phyloP scores from a whole-genome alignment of 129 eudicot genomes.

The Helianthus annuus region DNA sequence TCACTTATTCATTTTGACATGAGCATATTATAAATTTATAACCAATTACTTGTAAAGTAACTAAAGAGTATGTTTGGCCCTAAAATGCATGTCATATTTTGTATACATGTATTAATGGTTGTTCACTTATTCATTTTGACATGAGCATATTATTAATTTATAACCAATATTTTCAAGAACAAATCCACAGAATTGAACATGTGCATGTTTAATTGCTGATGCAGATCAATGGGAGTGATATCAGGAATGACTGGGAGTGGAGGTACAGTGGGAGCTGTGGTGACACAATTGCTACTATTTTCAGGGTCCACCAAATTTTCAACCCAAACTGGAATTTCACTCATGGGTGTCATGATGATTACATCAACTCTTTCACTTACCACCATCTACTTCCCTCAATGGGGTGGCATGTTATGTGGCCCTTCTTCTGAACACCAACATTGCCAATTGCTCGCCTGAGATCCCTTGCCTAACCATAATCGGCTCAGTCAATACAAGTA shows the following conservation, averaged over 20 bases:
- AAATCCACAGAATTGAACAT: background rate
- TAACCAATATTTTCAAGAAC: no score
- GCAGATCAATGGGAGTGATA: conserved; percentile 72
- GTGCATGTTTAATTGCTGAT: background rate
- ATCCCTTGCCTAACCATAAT: background rate
- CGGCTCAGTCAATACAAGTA: no score
- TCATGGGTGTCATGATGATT: conserved; percentile 71
- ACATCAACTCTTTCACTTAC: conserved; percentile 43
- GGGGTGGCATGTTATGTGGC: conserved; percentile 74
- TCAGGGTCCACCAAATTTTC: conserved; percentile 51
- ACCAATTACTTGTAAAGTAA: no score
- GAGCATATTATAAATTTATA: no score
- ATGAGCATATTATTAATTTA: no score
- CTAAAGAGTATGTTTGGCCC: no score
- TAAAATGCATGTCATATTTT: no score
- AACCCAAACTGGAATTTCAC: conserved; percentile 58
- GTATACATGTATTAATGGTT: no score
- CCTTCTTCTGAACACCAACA: conserved; percentile 33
- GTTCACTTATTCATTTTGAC: no score
- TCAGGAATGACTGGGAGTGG: conserved; percentile 87
- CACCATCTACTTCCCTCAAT: conserved; percentile 57
- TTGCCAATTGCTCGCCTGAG: conserved; percentile 38
- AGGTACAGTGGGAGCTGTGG: conserved; percentile 74
- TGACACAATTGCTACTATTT: conserved; percentile 63
- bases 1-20: no score